Conservation (phyloP, 495 filamentous ascomycete species). For the Copromyces sp. region DNA sequence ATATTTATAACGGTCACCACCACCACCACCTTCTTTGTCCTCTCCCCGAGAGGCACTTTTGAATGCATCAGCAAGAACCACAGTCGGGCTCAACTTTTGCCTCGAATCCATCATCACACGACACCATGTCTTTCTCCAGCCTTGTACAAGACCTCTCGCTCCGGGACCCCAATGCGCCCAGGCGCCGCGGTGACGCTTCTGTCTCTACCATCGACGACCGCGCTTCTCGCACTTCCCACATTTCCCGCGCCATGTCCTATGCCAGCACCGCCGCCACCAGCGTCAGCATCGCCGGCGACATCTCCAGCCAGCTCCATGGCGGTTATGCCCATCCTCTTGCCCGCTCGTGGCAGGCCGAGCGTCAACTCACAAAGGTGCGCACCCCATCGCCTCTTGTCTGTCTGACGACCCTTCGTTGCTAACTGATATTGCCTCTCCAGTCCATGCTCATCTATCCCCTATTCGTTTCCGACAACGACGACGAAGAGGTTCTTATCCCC, state of each 20-base stretch:
- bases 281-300: constrained; percentile 85
- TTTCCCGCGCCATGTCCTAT: constrained; percentile 69
- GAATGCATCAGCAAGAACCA: neutral
- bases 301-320: constrained; percentile 88
- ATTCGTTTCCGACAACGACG: constrained; percentile 87
- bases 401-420: constrained; percentile 1
- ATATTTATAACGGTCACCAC: neutral
- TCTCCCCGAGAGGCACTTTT: neutral
- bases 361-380: constrained; percentile 87
- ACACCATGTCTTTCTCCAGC: constrained; percentile 78
- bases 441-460: constrained; percentile 97
- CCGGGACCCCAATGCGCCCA: constrained; percentile 37
- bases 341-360: constrained; percentile 88
- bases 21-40: neutral
- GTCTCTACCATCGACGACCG: constrained; percentile 46
- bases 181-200: constrained; percentile 34
- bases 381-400: neutral
- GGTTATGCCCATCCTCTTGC: constrained; percentile 90
- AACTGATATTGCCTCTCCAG: constrained; percentile 31
- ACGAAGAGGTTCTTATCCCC: constrained; percentile 84
- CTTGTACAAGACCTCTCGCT: constrained; percentile 80
- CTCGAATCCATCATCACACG: neutral
- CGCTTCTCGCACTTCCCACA: constrained; percentile 47
- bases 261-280: constrained; percentile 85
- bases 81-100: neutral